Evolutionary conservation across 768 basidiomycete species (phyloP), one percentile per base, ranked within the genome.

Genomic region (Saitozyma sp.): DNA sequence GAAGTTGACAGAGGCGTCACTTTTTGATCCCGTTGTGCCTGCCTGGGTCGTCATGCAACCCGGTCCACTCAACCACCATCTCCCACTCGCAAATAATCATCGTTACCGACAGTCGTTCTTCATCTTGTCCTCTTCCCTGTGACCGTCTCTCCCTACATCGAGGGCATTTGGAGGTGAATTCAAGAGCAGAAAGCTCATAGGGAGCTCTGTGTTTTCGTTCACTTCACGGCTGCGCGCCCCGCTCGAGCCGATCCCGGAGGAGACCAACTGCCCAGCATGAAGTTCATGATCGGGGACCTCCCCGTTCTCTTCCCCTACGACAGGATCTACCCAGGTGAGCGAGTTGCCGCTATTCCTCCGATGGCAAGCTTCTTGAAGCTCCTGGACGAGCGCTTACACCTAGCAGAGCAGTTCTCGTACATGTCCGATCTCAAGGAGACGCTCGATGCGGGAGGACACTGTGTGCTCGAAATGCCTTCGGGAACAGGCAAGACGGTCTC

Each of bases 391-490:
- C 45, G 54, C 54, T 70, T 41, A 72, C 57, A 45, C 45, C 50
- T 45, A 56, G 37, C 46, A 92, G 96, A 98, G 76, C 96, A 98
- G 87, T 98, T 94, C 87, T 88, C 91, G 46, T 99, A 99, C 78
- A 98, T 99, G 93, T 92, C 92, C 80, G 96, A 99, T 81, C 84
- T 99, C 67, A 99, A 99, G 81, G 84, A 91, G 70, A 92, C 95
- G 1, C 85, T 99, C 16, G 96, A 99, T 81, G 94, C 93, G 42
- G 88, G 91, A 63, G 96, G 96, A 54, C 96, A 99, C 70, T 97
- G 96, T 78, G 92, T 98, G n/a, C 85, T 99, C 43, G 96, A 99
- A 83, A 99, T 99, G 96, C 96, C 96, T 65, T 98, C 96, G 10
- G 96, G 96, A 14, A 99, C 96, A 19, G 96, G 96, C 20, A 99